Evolutionary conservation across 495 filamentous ascomycete species (phyloP), one percentile per base, ranked within the genome.

Genomic region (Hypoxylon trugodes): DNA sequence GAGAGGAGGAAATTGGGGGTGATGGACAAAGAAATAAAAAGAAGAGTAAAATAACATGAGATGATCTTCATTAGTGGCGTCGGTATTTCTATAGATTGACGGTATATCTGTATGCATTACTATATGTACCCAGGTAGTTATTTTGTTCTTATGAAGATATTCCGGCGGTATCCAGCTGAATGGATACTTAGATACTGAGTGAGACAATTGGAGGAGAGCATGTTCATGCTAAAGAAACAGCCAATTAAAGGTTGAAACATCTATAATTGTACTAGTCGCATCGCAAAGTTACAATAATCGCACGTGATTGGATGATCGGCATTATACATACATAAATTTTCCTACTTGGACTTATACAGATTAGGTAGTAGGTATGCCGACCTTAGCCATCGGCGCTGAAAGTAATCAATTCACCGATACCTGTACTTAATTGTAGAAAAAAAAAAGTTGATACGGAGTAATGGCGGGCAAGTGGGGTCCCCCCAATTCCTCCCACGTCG

Each of bases 281-380:
- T n/a, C 33, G 18, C 36, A 40, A 55, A 30, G 26, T 30, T 38
- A 10, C 7, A 48, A 56, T 46, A 26, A 21, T 33, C 28, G n/a
- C 46, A 64, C 46, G 47, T 64, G 61, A 64, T 58, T 64, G 53
- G 61, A 49, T 21, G 21, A 13, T 26, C 28, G 21, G 35, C 32
- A 13, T 2, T 36, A 13, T 10, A 36, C 28, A 13, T 36, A 36
- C 15, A n/a, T n/a, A n/a, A n/a, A 28, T 33, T 32, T 21, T 16
- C 33, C 7, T 48, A 16, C 33, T 28, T 33, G 2, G 16, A 28
- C 45, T 48, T 26, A 28, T 48, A 48, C 26, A 21, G 7, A 48
- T 21, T 1, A 48, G 26, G 45, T 48, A 48, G 33, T 21, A 38
- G 48, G 48, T 52, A 36, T 52, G 9, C 30, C n/a, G 21, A 8